Evolutionary conservation across 257 asterid genomes (phyloP), one percentile per base, ranked within the genome.

Genomic region (Solanum virginianum): DNA sequence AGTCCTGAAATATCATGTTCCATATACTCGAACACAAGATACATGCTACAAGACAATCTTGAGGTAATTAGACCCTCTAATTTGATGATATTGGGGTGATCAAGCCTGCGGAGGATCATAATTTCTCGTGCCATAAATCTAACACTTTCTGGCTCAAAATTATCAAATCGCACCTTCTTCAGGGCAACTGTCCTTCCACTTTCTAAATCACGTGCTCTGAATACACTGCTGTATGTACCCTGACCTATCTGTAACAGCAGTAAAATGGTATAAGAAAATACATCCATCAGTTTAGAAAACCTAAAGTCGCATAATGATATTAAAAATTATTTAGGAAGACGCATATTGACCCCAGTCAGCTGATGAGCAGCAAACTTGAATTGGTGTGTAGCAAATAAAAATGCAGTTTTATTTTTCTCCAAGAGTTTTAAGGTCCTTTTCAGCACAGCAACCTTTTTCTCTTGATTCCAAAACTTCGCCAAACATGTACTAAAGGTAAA

Each of bases 101-200:
- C 96, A 69, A 94, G 98, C 83, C 95, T 90, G 11, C 99, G 98
- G 59, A 92, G 95, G 84, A 96, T 93, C 87, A 90, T 81, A 63
- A 96, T 94, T 92, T 96, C 99, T 54, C 99, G 89, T 59, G 98
- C 98, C 99, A 96, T 96, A 92, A 96, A 96, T 26, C 99, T 94
- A 62, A 96, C 98, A 80, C 98, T 96, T 81, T 94, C 98, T 1
- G 99, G 99, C 91, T 96, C 99, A 65, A 93, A 94, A 89, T 93
- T 96, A 90, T 94, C 98, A 18, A 96, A 96, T 1, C 99, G 94
- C 26, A 96, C 98, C 91, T 96, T 96, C 92, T 96, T 96, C 66
- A 96, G 56, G 26, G 99, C 98, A 82, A 94, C 95, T 80, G 94
- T 93, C 83, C 85, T 90, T 79, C 97, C 98, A 5, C 93, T 88